phyloP scores from a whole-genome alignment of 176 grass and related monocot genomes.

The Aegilops tauschii region DNA sequence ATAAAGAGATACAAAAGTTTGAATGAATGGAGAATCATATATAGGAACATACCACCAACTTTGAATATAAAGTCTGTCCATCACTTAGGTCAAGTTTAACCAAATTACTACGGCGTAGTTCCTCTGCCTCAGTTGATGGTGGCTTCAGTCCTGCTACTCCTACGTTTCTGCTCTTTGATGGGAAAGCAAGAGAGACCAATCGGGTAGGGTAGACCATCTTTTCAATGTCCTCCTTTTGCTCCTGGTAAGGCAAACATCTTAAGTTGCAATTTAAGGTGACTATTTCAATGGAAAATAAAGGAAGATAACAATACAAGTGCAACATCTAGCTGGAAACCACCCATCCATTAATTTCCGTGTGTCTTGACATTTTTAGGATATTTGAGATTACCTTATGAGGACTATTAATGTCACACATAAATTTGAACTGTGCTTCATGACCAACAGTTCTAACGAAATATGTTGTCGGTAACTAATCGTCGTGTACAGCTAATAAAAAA shows the following conservation, averaged over 20 bases:
- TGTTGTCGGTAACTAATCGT: not conserved
- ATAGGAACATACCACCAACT: slow-evolving; percentile 80
- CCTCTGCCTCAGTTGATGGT: slow-evolving; percentile 35
- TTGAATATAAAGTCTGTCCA: slow-evolving; percentile 72
- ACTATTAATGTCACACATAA: not conserved
- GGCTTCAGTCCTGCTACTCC: slow-evolving; percentile 18
- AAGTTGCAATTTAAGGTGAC: slow-evolving; percentile 7
- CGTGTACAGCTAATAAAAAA: not conserved
- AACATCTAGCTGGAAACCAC: not conserved
- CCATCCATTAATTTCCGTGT: not conserved
- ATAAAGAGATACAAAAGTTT: not conserved
- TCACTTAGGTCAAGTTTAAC: slow-evolving; percentile 79
- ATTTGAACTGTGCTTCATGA: not conserved
- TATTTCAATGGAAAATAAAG: not conserved
- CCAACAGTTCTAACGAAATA: not conserved
- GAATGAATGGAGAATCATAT: slow-evolving; percentile 8
- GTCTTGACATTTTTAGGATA: not conserved
- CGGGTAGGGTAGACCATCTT: slow-evolving; percentile 64
- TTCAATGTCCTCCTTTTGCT: slow-evolving; percentile 55
- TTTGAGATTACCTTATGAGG: not conserved
- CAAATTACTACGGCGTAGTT: slow-evolving; percentile 45
- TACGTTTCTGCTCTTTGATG: slow-evolving; percentile 30
- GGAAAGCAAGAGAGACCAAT: slow-evolving; percentile 64
- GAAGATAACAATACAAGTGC: not conserved
- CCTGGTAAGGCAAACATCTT: slow-evolving; percentile 25